Conservation (phyloP, 2,329 filamentous ascomycete species). For the Biscogniauxia sp. region DNA sequence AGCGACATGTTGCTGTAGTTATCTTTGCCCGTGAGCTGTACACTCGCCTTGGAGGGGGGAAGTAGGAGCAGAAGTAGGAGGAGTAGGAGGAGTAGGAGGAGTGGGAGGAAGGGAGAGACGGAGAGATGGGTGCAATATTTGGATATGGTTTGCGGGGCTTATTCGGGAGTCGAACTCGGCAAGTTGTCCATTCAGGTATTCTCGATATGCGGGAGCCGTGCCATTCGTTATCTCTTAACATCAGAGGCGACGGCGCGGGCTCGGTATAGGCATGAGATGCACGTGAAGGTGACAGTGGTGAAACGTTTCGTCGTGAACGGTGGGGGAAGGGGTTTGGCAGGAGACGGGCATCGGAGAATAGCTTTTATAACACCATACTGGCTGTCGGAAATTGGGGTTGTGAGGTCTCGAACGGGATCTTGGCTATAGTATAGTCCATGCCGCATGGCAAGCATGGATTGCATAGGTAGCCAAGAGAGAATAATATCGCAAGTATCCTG, state of each 20-base stretch:
- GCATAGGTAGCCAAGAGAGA: too few species aligned
- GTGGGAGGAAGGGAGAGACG: too few species aligned
- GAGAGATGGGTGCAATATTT: too few species aligned
- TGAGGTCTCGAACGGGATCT: too few species aligned
- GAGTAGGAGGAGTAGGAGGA: too few species aligned
- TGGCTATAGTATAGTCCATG: too few species aligned
- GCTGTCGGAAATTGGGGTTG: too few species aligned
- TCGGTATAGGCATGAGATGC: conserved; percentile 27
- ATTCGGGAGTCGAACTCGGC: not conserved
- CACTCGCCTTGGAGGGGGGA: not conserved
- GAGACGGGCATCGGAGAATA: too few species aligned
- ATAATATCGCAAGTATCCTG: too few species aligned
- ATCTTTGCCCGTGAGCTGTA: not conserved
- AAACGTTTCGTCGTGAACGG: not conserved
- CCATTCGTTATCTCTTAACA: not conserved
- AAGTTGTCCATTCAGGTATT: not conserved
- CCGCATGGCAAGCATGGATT: too few species aligned
- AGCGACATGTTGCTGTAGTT: conserved; percentile 19
- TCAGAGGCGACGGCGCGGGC: not conserved
- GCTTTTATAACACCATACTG: too few species aligned
- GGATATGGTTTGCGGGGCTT: not conserved
- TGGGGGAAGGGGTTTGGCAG: not conserved
- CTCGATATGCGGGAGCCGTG: too few species aligned
- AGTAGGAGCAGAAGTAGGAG: not conserved
- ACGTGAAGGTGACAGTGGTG: not conserved